These are phyloP conservation scores for Blastobotrys indianensis DNA, from an alignment of 1,139 yeast genomes.

Conservation along the genomic window DNA sequence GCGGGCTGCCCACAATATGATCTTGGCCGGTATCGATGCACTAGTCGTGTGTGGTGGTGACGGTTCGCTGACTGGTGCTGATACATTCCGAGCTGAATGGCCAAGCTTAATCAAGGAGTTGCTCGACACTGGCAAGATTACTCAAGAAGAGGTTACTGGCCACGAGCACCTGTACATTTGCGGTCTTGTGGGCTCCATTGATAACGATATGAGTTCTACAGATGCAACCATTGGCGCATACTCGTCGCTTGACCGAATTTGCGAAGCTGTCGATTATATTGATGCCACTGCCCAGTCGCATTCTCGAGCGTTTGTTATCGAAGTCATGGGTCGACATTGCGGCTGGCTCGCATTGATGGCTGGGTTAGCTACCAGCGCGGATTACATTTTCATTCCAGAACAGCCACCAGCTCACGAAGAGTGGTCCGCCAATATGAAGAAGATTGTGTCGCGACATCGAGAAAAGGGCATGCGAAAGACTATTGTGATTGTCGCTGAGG, in stretches of 20 bases:
- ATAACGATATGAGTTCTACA: constrained; percentile 94
- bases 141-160: constrained; percentile 50
- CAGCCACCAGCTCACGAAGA: constrained; percentile 59
- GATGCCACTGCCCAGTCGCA: constrained; percentile 97
- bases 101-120: constrained; percentile 76
- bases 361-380: constrained; percentile 94
- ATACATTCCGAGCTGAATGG: constrained; percentile 90
- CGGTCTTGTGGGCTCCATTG: constrained; percentile 95
- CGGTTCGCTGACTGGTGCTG: constrained; percentile 97
- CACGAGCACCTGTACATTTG: constrained; percentile 78
- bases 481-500: constrained; percentile 94
- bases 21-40: constrained; percentile 87
- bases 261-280: constrained; percentile 89
- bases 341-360: constrained; percentile 98
- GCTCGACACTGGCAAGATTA: constrained; percentile 46
- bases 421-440: constrained; percentile 64
- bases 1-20: constrained; percentile 75
- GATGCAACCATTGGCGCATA: constrained; percentile 96
- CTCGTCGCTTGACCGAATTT: constrained; percentile 87
- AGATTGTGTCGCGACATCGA: constrained; percentile 72
- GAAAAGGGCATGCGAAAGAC: constrained; percentile 86
- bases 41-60: constrained; percentile 98
- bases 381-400: constrained; percentile 89
- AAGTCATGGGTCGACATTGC: constrained; percentile 98
- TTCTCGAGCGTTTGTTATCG: constrained; percentile 94